Base-by-base conservation (phyloP, 164 flowering plant genomes). In the Nymphaea thermarum region DNA sequence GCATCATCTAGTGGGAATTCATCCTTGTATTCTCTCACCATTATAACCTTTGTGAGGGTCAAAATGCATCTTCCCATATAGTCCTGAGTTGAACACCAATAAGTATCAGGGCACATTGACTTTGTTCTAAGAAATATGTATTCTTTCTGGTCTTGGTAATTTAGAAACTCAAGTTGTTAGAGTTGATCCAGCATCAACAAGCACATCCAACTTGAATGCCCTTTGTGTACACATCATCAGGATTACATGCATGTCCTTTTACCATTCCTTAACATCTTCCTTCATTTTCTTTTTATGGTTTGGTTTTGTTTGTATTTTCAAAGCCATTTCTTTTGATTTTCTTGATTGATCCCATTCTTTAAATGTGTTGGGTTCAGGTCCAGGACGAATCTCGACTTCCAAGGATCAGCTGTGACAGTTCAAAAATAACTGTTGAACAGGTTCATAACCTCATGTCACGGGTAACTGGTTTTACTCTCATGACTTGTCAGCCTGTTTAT, bases 401-500 rank as follows among this genome's bases (percentile, higher is more conserved):
- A 15, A 92, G 92, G 84, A 95, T 95, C 45, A 92, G 93, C 60
- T 87, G 93, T n/a, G 99, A 95, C 76, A 95, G 99, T 80, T 87
- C 99, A 44, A 95, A 92, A 75, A 95, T 92, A 68, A 90, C 99
- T 62, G 99, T 89, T 16, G 98, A 95, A 79, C 97, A 95, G 75
- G 99, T 95, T 68, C 99, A 95, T 79, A 98, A 98, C 44, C 83
- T 95, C 63, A 95, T 95, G 99, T 95, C 99, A 36, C 99, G 90
- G 96, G 99, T 95, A 64, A 64, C 10, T 64, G 16, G 36, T 44
- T 18, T 43, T 25, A 12, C 42, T 8, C 8, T 17, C 36, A 41
- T 3, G n/a, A n/a, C n/a, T n/a, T n/a, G 10, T 36, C 47, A 6
- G 47, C 16, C 16, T 66, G n/a, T 11, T 65, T 65, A 43, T 6